Evolutionary conservation across 306 rosid genomes (phyloP).

Genomic region (Begonia fuchsioides): DNA sequence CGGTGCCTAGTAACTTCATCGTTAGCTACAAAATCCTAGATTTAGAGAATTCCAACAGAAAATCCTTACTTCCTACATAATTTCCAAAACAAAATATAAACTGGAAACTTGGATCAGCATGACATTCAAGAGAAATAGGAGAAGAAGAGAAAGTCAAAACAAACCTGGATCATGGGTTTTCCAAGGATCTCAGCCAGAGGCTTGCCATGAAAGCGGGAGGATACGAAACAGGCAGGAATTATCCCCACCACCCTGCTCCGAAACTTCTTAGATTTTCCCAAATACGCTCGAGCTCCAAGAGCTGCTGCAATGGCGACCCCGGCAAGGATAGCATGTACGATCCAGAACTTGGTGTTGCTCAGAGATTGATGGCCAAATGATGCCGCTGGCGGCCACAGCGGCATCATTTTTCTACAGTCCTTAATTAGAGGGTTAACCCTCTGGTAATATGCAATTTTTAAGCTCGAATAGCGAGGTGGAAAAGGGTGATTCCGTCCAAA

Average conservation of each 20-base stretch:
- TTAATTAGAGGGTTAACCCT: no score
- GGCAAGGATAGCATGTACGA: conserved; percentile 52
- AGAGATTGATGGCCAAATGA: conserved; percentile 33
- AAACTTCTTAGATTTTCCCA: conserved; percentile 37
- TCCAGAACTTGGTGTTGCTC: conserved; percentile 43
- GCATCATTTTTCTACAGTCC: not conserved
- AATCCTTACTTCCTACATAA: no score
- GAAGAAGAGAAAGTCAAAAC: not conserved
- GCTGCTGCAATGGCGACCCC: conserved; percentile 72
- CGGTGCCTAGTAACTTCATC: conserved; percentile 43
- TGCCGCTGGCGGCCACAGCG: conserved; percentile 16
- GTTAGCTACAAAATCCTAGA: no score
- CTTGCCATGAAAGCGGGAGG: conserved; percentile 71
- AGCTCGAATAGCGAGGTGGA: no score
- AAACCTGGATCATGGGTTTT: conserved; percentile 95
- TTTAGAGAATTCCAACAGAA: no score
- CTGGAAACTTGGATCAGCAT: no score
- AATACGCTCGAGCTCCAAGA: conserved; percentile 48
- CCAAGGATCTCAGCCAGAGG: conserved; percentile 87
- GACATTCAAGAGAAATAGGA: not conserved
- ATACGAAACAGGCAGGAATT: conserved; percentile 89
- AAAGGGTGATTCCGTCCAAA: no score
- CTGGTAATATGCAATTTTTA: no score
- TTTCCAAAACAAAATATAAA: no score
- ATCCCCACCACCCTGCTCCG: conserved; percentile 84